Evolutionary conservation across 2,329 filamentous ascomycete species (phyloP), one percentile per base, ranked within the genome.

Genomic region (Ophiostoma novo-ulmi): DNA sequence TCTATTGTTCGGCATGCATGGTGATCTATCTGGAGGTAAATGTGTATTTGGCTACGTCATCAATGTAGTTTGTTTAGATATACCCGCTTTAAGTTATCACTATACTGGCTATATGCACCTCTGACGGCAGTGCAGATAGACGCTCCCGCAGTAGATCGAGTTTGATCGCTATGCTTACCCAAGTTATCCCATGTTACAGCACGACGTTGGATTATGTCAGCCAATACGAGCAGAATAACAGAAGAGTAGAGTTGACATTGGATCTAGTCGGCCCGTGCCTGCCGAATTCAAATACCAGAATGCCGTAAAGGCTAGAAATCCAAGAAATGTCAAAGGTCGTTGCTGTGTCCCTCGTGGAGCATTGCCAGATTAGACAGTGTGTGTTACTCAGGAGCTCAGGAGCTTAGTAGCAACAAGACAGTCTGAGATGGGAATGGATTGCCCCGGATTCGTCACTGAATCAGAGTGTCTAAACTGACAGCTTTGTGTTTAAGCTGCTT

Each of bases 241-340:
- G 31, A 31, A 31, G 14, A n/a, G 17, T 48, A 48, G 4, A 44
- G n/a, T 6, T 48, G 5, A 8, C 5, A 58, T 58, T 58, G 11
- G 48, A 14, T 58, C 52, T 58, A 26, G 52, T 58, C 52, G 52
- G 52, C 52, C 52, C 52, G 52, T 58, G 52, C 52, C 52, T 26
- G n/a, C 17, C n/a, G 44, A 20, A 20, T 48, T 58, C 52, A 13
- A 10, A 22, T 26, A n/a, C 3, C 52, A 26, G n/a, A 58, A 58
- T 14, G 22, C 5, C n/a, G n/a, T 11, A 58, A 26, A 26, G 26
- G 26, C 26, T 26, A 31, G 31, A 31, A 31, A 31, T 31, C 31
- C 31, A 3, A 31, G 52, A 55, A 55, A 55, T 22, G 17, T 22
- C 48, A 55, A 55, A 44, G 14, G n/a, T 20, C 10, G 52, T 58